Evolutionary conservation across 352 stramenopile species (phyloP), one percentile per base, ranked within the genome.

Genomic region (Phytophthora litchii): DNA sequence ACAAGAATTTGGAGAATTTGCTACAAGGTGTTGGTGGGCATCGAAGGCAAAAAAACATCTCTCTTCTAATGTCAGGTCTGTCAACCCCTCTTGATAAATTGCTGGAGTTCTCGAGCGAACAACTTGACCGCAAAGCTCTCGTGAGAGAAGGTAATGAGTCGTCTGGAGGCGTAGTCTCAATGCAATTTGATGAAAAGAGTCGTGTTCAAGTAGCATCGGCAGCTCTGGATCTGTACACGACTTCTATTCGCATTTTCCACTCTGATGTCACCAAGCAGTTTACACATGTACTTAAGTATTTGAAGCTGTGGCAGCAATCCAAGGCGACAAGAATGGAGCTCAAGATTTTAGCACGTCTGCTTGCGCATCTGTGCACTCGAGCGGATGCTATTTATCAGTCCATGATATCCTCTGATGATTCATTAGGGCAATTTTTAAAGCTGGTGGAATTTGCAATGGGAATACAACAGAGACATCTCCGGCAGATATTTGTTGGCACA

Each of bases 171-270:
- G 32, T 41, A 13, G 12, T 34, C 9, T 34, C 9, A 35, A 42
- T 48, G 17, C 37, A 73, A 38, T 14, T 20, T 49, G 47, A 51
- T 36, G 70, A 76, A 29, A 50, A 41, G 4, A 53, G 32, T 31
- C 49, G 35, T 38, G 20, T 60, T 3, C 56, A 57, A 38, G 46
- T 83, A 13, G 64, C 66, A 29, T 77, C 75, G 1, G 68, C 64
- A 31, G 68, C 73, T 4, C 35, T 86, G 37, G 74, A 86, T 67
- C 37, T 86, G 27, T 80, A 86, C 47, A 78, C 71, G 6, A 80
- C 74, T 13, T 83, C 74, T 8, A 83, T 74, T 52, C 69, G 62
- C 27, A 70, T 83, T 44, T 80, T 80, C 23, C 65, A 86, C 27
- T 66, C 74, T 7, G 59, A 83, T n/a, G 65, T 83, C 17, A 65